Conservation (phyloP, 2,329 filamentous ascomycete genomes). For the Hypoxylon sp. region DNA sequence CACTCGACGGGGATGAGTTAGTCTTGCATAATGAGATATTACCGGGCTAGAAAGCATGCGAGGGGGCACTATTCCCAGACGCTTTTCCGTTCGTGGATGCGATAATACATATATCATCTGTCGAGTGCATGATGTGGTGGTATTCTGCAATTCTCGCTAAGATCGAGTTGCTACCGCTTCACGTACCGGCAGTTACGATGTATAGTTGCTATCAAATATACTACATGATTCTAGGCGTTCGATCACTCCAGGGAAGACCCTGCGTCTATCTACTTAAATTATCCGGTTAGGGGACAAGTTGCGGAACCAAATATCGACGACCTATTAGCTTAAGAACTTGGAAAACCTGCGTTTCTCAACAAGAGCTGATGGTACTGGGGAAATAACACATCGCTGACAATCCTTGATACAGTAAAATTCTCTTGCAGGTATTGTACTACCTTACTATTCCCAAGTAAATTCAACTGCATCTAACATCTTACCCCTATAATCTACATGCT, state of each 20-base stretch:
- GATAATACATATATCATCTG: conserved; percentile 32
- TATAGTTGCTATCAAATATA: conserved; percentile 21
- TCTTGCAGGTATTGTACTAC: conserved; percentile 14
- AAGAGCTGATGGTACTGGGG: not conserved
- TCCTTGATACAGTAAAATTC: conserved; percentile 1
- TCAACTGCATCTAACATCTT: not conserved
- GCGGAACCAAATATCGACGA: conserved; percentile 8
- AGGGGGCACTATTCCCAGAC: conserved; percentile 1
- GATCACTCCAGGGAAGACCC: conserved; percentile 14
- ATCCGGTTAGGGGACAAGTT: conserved; percentile 19
- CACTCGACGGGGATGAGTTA: conserved; percentile 21
- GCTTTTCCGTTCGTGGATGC: conserved; percentile 11
- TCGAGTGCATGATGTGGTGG: conserved; percentile 31
- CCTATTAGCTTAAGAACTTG: conserved; percentile 12
- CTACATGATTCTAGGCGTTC: not conserved
- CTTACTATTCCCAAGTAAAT: not conserved
- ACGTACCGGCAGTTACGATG: conserved; percentile 26
- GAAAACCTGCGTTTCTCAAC: not conserved
- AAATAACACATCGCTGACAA: conserved; percentile 10
- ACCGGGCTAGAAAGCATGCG: conserved; percentile 32
- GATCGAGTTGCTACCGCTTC: conserved; percentile 29
- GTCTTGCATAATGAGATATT: conserved; percentile 33
- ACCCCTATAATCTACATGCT: not conserved
- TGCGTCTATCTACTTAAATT: conserved; percentile 20
- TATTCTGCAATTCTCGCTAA: conserved; percentile 33